Evolutionary conservation across 345 rosid genomes (phyloP).

Genomic region (Turritis glabra): DNA sequence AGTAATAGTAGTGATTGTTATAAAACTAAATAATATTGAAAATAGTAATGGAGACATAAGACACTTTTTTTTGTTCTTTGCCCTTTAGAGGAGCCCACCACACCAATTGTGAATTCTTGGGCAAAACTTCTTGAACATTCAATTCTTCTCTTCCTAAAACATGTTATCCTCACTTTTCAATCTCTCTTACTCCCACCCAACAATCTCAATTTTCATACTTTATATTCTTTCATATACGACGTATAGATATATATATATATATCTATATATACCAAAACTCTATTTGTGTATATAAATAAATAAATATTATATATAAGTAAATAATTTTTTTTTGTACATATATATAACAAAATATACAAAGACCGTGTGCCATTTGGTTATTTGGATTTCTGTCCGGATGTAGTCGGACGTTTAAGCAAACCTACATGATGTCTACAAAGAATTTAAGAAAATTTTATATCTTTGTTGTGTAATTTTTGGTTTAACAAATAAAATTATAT

Average conservation of each 20-base stretch:
- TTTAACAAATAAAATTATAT: background rate
- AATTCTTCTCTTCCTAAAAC: conserved; percentile 36
- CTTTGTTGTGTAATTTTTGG: background rate
- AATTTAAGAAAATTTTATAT: too few species aligned
- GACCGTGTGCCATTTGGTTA: background rate
- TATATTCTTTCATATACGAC: background rate
- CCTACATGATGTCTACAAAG: background rate
- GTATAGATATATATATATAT: too few species aligned
- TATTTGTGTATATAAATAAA: background rate
- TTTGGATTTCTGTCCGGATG: background rate
- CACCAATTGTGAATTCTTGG: conserved; percentile 34
- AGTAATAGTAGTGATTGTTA: conserved; percentile 1
- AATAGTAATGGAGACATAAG: conserved; percentile 41
- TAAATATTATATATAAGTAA: background rate
- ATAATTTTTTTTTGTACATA: background rate
- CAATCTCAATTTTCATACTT: conserved; percentile 5
- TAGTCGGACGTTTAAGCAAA: background rate
- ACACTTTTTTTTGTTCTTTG: conserved; percentile 38
- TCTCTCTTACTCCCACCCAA: conserved; percentile 18
- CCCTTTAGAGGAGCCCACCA: conserved; percentile 37
- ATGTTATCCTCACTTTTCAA: conserved; percentile 32
- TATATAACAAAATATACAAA: background rate
- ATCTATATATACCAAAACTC: background rate
- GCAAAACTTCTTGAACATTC: conserved; percentile 37
- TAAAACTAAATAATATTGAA: conserved; percentile 9